phyloP scores from a whole-genome alignment of 148 eudicot species.

The Rhododendron williamsianum region DNA sequence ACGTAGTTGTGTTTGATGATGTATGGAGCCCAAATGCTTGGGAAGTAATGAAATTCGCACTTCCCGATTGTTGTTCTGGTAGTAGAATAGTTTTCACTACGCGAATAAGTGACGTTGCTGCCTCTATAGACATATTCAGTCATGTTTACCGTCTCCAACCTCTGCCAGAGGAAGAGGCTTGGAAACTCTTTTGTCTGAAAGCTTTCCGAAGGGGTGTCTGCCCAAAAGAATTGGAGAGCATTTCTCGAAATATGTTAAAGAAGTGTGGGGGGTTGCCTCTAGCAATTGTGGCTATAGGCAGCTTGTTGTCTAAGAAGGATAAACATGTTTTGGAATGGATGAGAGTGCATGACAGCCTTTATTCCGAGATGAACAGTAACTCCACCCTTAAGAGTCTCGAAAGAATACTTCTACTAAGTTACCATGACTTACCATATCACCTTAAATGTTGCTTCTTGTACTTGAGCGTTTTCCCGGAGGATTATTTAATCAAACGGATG shows the following conservation, averaged over 20 bases:
- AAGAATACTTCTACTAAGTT: constrained; percentile 6
- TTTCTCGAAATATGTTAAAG: constrained; percentile 7
- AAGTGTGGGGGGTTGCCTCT: constrained; percentile 14
- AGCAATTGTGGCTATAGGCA: constrained; percentile 7
- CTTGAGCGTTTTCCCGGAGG: neutral
- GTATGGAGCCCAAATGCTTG: neutral
- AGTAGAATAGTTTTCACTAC: neutral
- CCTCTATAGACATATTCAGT: neutral
- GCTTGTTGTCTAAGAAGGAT: constrained; percentile 6
- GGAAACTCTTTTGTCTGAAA: neutral
- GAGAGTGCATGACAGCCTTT: constrained; percentile 9
- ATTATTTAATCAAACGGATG: neutral
- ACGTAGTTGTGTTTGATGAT: constrained; percentile 6
- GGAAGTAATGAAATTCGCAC: neutral
- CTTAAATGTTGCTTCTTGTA: neutral
- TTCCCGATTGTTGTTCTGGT: neutral
- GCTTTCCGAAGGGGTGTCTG: constrained; percentile 12
- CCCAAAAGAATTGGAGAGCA: constrained; percentile 1
- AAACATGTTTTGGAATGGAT: constrained; percentile 8
- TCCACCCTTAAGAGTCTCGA: neutral
- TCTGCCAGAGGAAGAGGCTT: neutral
- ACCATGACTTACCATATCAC: neutral
- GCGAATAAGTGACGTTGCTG: neutral
- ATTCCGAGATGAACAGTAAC: constrained; percentile 6
- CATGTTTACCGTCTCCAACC: constrained; percentile 4